A percentile compares a stretch with the other conserved stretches of the same genome.
phyloP scores from a whole-genome alignment of 2,329 filamentous ascomycete species.

The Microcera coccophila region DNA sequence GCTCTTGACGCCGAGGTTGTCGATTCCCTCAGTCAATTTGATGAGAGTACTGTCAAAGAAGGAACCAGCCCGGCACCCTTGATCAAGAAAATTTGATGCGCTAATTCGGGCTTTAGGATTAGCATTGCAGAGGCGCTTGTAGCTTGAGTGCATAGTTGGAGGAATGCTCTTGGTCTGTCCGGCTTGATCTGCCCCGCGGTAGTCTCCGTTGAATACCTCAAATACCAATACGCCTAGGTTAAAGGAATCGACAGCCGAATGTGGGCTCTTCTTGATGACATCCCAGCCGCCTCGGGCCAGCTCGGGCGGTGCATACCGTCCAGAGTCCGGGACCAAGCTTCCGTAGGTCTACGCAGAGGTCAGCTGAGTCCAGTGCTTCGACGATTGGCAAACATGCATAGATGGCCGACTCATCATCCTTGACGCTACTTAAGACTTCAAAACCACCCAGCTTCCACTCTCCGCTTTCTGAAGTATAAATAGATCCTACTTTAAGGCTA shows the following conservation, averaged over 20 bases:
- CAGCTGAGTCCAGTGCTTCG: no score
- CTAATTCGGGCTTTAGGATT: slow-evolving; percentile 87
- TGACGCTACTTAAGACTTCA: slow-evolving; percentile 88
- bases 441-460: slow-evolving; percentile 98
- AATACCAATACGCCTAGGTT: slow-evolving; percentile 79
- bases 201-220: slow-evolving; percentile 88
- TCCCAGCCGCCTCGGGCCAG: slow-evolving; percentile 88
- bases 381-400: slow-evolving; percentile 59
- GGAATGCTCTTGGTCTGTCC: slow-evolving; percentile 84
- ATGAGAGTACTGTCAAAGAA: slow-evolving; percentile 95
- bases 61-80: slow-evolving; percentile 73
- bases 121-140: slow-evolving; percentile 81
- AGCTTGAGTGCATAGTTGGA: slow-evolving; percentile 82
- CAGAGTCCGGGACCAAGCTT: slow-evolving; percentile 79
- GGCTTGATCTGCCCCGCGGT: slow-evolving; percentile 70
- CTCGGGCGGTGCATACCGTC: slow-evolving; percentile 82
- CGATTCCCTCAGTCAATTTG: slow-evolving; percentile 85
- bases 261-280: slow-evolving; percentile 74
- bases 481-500: slow-evolving; percentile 74
- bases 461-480: slow-evolving; percentile 92
- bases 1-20: slow-evolving; percentile 84
- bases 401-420: slow-evolving; percentile 90
- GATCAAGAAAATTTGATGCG: slow-evolving; percentile 81
- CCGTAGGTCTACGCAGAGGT: slow-evolving; percentile 66
- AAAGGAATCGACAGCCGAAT: slow-evolving; percentile 82